Conservation (phyloP, 768 basidiomycete genomes). For the Kwoniella dendrophila region DNA sequence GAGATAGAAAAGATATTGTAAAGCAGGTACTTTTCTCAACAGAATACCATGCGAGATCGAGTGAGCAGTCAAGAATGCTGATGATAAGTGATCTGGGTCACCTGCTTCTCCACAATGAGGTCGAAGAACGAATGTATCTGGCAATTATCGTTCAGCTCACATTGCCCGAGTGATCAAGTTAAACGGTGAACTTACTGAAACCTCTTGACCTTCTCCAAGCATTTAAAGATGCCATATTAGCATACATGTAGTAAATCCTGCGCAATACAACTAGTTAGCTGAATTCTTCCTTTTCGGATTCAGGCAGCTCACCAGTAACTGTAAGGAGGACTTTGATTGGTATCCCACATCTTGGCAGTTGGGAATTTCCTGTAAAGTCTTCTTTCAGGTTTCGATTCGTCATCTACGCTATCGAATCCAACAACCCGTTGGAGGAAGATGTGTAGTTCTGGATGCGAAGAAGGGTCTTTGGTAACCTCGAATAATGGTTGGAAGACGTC, state of each 20-base stretch:
- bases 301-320: slow-evolving; percentile 76
- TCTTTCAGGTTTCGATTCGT: slow-evolving; percentile 91
- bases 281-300: background rate
- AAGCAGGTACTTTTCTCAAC: slow-evolving; percentile 91
- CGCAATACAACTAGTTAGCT: slow-evolving; percentile 6
- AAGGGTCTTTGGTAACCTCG: slow-evolving; percentile 91
- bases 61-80: slow-evolving; percentile 93
- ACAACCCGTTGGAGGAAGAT: slow-evolving; percentile 91
- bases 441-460: slow-evolving; percentile 88
- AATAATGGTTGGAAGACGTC: slow-evolving; percentile 92
- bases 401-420: slow-evolving; percentile 98
- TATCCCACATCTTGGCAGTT: slow-evolving; percentile 85
- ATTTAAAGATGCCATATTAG: slow-evolving; percentile 93
- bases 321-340: slow-evolving; percentile 86
- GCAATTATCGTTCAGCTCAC: slow-evolving; percentile 3
- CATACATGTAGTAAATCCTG: slow-evolving; percentile 95
- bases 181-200: slow-evolving; percentile 76
- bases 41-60: slow-evolving; percentile 99
- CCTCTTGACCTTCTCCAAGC: slow-evolving; percentile 84
- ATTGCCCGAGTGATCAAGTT: background rate
- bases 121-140: slow-evolving; percentile 94
- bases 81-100: slow-evolving; percentile 94
- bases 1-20: slow-evolving; percentile 90
- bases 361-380: slow-evolving; percentile 93
- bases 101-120: slow-evolving; percentile 98